These are phyloP conservation scores for Chlamydomonas sphaeroides DNA, from an alignment of 139 green algal genomes.

Conservation along the genomic window DNA sequence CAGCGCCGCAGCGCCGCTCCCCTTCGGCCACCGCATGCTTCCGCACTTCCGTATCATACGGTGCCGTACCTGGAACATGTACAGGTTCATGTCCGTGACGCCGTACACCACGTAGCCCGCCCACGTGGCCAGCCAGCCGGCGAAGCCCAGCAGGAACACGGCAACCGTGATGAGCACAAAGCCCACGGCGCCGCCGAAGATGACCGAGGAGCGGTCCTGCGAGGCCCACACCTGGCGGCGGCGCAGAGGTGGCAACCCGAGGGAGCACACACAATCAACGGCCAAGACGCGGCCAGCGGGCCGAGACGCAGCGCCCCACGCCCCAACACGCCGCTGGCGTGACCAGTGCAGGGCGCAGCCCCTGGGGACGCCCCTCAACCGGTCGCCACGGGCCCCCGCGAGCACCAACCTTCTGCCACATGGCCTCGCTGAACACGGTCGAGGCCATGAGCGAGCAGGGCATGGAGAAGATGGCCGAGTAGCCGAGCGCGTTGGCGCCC, in stretches of 20 bases:
- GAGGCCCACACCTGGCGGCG: constrained; percentile 75
- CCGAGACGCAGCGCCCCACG: too few species aligned
- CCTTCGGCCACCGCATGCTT: too few species aligned
- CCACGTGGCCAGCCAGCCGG: constrained; percentile 80
- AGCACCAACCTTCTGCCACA: constrained; percentile 78
- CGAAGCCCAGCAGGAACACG: constrained; percentile 76
- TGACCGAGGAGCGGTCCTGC: constrained; percentile 14
- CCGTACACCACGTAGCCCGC: constrained; percentile 52
- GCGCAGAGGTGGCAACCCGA: too few species aligned
- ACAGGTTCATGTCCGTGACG: constrained; percentile 74
- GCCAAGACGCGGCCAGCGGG: too few species aligned
- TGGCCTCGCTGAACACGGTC: constrained; percentile 58
- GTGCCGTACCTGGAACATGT: constrained; percentile 61
- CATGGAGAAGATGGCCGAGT: constrained; percentile 31
- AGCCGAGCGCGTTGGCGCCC: constrained; percentile 34
- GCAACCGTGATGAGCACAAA: constrained; percentile 44
- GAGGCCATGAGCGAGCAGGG: constrained; percentile 66
- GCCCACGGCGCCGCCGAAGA: constrained; percentile 50
- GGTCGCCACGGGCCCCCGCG: too few species aligned
- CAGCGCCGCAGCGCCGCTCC: too few species aligned
- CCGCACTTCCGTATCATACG: too few species aligned
- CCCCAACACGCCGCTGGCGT: too few species aligned
- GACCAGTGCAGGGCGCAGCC: too few species aligned
- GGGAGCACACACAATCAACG: too few species aligned
- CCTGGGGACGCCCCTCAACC: too few species aligned